Conservation (phyloP, 2,329 filamentous ascomycete species). For the Alternaria sp. region DNA sequence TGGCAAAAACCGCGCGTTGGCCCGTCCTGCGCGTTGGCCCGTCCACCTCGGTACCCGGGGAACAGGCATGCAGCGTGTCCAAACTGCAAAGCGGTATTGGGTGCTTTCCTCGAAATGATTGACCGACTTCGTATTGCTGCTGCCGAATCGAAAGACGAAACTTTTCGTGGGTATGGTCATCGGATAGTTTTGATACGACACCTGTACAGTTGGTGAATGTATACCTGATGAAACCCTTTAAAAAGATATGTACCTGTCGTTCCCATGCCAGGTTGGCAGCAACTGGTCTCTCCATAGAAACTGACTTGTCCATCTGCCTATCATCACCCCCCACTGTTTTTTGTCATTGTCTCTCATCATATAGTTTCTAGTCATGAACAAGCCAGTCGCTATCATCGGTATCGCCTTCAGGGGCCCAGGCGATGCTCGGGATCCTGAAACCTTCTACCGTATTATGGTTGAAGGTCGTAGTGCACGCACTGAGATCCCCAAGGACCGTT, state of each 20-base stretch:
- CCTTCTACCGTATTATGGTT: constrained; percentile 31
- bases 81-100: constrained; percentile 5
- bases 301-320: background rate
- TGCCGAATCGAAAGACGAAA: background rate
- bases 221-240: background rate
- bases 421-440: constrained; percentile 14
- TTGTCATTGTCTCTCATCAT: background rate
- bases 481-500: constrained; percentile 35
- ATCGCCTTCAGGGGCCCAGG: constrained; percentile 14
- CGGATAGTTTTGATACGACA: background rate
- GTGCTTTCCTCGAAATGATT: background rate
- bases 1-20: too few species aligned
- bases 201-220: constrained; percentile 4
- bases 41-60: too few species aligned
- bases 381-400: constrained; percentile 13
- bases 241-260: background rate
- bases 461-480: constrained; percentile 44
- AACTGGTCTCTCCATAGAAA: background rate
- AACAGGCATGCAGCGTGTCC: constrained; percentile 5
- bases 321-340: background rate
- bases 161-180: background rate
- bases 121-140: background rate
- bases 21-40: too few species aligned
- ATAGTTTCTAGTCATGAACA: background rate
- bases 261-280: background rate